Conservation (phyloP, 2,329 filamentous ascomycete species). For the Colletotrichum agaves region DNA sequence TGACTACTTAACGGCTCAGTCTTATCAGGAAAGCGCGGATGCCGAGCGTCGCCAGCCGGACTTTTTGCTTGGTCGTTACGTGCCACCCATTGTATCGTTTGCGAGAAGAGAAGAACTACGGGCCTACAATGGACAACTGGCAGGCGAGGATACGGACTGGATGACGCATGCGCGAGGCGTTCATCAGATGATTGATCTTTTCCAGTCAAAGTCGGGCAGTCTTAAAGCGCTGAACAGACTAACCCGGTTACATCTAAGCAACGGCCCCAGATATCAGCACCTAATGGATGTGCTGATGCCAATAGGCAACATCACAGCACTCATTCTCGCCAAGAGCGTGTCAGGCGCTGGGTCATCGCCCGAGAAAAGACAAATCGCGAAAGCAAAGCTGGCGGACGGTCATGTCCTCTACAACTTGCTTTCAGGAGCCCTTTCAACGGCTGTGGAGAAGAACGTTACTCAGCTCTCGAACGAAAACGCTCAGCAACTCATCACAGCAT, state of each 20-base stretch:
- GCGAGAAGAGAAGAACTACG: constrained; percentile 40
- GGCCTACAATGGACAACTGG: constrained; percentile 25
- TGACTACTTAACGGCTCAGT: constrained; percentile 52
- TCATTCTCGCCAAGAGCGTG: constrained; percentile 46
- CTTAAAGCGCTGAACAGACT: constrained; percentile 56
- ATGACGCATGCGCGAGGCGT: constrained; percentile 38
- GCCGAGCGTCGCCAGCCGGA: constrained; percentile 50
- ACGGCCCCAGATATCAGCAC: constrained; percentile 59
- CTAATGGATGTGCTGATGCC: constrained; percentile 55
- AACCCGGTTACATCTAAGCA: constrained; percentile 50
- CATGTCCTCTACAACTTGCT: constrained; percentile 56
- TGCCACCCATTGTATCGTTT: constrained; percentile 55
- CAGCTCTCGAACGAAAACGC: constrained; percentile 60
- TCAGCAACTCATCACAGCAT: constrained; percentile 48
- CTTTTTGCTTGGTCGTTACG: constrained; percentile 56
- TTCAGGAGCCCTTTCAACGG: constrained; percentile 53
- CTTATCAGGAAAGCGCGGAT: constrained; percentile 25
- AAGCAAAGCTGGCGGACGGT: constrained; percentile 51
- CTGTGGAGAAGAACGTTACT: constrained; percentile 67
- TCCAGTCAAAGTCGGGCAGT: constrained; percentile 54
- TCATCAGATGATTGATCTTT: constrained; percentile 54
- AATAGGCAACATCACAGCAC: constrained; percentile 49
- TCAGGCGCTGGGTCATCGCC: constrained; percentile 22
- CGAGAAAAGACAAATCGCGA: constrained; percentile 42
- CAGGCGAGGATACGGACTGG: constrained; percentile 45